Percentiles rank a stretch among this genome's conserved stretches.
phyloP scores from a whole-genome alignment of 768 basidiomycete species.

The Boletus speciosus region DNA sequence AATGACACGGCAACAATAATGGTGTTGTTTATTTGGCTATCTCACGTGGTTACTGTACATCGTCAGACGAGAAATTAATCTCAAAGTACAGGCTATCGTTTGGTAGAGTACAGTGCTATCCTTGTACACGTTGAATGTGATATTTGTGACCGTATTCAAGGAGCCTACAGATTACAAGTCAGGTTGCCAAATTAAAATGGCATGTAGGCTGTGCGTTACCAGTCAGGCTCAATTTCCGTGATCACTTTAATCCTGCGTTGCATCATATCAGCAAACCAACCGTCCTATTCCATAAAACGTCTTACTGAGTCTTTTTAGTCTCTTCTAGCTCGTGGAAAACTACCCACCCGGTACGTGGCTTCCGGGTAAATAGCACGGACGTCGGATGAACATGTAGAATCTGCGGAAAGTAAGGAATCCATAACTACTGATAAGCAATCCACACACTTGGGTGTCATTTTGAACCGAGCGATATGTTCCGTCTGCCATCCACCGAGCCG shows the following conservation, averaged over 20 bases:
- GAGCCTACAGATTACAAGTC: slow-evolving; percentile 33
- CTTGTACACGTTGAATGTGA: slow-evolving; percentile 28
- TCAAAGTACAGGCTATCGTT: not conserved
- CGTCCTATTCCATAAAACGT: not conserved
- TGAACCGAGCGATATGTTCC: slow-evolving; percentile 89
- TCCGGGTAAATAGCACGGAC: slow-evolving; percentile 90
- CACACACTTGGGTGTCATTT: slow-evolving; percentile 66
- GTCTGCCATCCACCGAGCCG: slow-evolving; percentile 86
- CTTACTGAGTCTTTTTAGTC: slow-evolving; percentile 90
- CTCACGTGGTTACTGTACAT: not conserved
- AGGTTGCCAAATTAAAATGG: not conserved
- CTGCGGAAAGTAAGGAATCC: slow-evolving; percentile 38
- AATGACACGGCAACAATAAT: not conserved
- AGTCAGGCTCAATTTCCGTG: slow-evolving; percentile 94
- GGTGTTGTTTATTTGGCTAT: slow-evolving; percentile 13
- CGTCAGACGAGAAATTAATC: not conserved
- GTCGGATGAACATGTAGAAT: slow-evolving; percentile 87
- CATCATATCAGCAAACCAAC: slow-evolving; percentile 10
- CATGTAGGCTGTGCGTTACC: slow-evolving; percentile 43
- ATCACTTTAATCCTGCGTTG: slow-evolving; percentile 76
- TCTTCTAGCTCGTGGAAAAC: slow-evolving; percentile 96
- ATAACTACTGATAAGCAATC: not conserved
- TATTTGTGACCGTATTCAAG: slow-evolving; percentile 50
- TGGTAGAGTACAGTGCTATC: not conserved
- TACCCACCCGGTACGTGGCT: slow-evolving; percentile 89